Evolutionary conservation across 2,329 filamentous ascomycete species (phyloP).

Genomic region (Scytalidium sp.): DNA sequence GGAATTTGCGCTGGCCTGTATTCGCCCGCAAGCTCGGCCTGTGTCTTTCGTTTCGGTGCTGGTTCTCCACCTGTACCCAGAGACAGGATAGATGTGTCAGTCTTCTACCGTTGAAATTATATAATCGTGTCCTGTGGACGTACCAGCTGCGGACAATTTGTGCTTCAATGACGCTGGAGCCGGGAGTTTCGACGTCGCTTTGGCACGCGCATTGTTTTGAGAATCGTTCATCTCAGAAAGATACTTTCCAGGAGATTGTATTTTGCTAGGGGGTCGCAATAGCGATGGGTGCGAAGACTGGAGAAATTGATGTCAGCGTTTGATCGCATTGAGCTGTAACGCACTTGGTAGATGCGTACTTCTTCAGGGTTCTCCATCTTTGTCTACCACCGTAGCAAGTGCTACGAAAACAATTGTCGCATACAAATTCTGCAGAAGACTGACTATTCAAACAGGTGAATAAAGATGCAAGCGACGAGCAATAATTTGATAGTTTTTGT

Average conservation of each 20-base stretch:
- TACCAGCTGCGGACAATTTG: conserved; percentile 24
- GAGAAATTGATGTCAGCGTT: neutral
- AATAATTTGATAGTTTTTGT: neutral
- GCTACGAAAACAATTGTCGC: neutral
- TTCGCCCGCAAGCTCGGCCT: conserved; percentile 53
- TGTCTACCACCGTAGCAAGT: neutral
- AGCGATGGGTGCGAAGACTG: conserved; percentile 25
- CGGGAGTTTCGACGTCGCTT: conserved; percentile 38
- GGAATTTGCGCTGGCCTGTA: conserved; percentile 38
- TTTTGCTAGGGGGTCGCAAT: conserved; percentile 20
- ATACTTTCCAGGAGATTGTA: conserved; percentile 28
- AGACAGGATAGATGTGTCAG: conserved; percentile 11
- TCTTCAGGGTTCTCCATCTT: neutral
- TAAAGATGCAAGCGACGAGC: neutral
- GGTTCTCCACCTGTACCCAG: conserved; percentile 48
- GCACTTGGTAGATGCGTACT: neutral
- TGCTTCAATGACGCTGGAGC: conserved; percentile 48
- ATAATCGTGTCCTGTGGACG: conserved; percentile 1
- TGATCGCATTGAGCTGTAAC: neutral
- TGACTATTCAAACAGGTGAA: neutral
- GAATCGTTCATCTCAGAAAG: conserved; percentile 57
- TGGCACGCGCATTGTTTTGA: conserved; percentile 54
- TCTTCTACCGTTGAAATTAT: neutral
- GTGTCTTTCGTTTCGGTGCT: conserved; percentile 58
- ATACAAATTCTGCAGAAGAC: neutral